Conservation (phyloP, 371 early-diverging fungal species). For the Mucor circinelloides region DNA sequence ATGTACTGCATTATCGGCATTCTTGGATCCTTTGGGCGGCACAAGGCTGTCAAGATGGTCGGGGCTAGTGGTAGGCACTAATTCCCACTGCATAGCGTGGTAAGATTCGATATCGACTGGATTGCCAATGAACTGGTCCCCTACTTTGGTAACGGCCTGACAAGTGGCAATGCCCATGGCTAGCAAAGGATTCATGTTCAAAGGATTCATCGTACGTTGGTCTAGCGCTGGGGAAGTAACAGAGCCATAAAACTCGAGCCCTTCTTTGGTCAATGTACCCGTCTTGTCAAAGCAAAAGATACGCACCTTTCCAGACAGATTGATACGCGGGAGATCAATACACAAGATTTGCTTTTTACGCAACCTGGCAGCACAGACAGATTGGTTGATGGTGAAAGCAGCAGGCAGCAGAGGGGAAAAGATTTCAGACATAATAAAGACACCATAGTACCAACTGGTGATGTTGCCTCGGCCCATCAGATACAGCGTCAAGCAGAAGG, state of each 20-base stretch:
- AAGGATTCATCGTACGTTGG: slow-evolving; percentile 29
- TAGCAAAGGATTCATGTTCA: slow-evolving; percentile 51
- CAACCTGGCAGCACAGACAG: slow-evolving; percentile 67
- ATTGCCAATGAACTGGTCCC: slow-evolving; percentile 76
- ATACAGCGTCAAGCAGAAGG: slow-evolving; percentile 47
- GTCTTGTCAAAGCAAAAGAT: slow-evolving; percentile 93
- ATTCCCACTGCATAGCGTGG: slow-evolving; percentile 29
- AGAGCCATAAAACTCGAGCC: slow-evolving; percentile 65
- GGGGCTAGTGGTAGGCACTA: slow-evolving; percentile 9
- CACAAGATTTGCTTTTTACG: slow-evolving; percentile 63
- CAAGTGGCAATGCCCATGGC: slow-evolving; percentile 60
- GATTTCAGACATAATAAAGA: slow-evolving; percentile 67
- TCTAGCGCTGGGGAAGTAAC: slow-evolving; percentile 21
- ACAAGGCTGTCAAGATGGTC: slow-evolving; percentile 25
- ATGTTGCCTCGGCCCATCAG: slow-evolving; percentile 33
- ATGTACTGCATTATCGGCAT: slow-evolving; percentile 30
- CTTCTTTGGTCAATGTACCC: slow-evolving; percentile 75
- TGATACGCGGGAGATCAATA: slow-evolving; percentile 78
- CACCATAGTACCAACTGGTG: slow-evolving; percentile 36
- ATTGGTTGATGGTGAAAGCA: slow-evolving; percentile 73
- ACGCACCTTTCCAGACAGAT: slow-evolving; percentile 83
- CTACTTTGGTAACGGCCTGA: slow-evolving; percentile 74
- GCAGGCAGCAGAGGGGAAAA: slow-evolving; percentile 71
- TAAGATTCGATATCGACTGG: slow-evolving; percentile 80
- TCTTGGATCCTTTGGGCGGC: slow-evolving; percentile 13